Conservation (phyloP, 192 early-diverging fungal species). For the Coemansia biformis region DNA sequence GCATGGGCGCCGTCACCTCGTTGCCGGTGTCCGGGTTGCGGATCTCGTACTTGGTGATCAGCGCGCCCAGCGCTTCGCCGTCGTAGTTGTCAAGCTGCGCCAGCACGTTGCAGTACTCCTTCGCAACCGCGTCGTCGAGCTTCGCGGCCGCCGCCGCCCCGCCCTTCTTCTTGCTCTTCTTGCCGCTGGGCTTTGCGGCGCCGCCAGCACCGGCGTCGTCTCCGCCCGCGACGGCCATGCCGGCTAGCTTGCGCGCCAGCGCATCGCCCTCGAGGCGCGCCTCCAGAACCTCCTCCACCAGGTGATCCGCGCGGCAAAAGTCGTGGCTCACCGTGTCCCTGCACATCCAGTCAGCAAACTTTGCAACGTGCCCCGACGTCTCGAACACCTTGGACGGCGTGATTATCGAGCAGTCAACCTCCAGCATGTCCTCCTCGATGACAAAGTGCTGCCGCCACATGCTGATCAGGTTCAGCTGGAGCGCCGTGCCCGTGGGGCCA, state of each 20-base stretch:
- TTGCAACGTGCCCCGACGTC: constrained; percentile 98
- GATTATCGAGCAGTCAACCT: constrained; percentile 96
- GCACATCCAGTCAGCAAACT: constrained; percentile 98
- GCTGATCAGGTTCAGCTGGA: constrained; percentile 84
- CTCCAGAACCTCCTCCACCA: constrained; percentile 90
- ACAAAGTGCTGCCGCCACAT: constrained; percentile 97
- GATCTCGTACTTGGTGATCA: constrained; percentile 81
- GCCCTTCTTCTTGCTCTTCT: constrained; percentile 65
- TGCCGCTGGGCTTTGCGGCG: constrained; percentile 26
- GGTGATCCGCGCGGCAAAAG: constrained; percentile 95
- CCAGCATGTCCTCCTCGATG: constrained; percentile 99
- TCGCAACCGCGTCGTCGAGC: constrained; percentile 57
- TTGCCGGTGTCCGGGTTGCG: constrained; percentile 89
- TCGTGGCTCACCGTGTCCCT: constrained; percentile 87
- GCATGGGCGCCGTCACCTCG: constrained; percentile 78
- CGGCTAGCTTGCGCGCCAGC: constrained; percentile 57
- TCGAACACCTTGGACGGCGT: constrained; percentile 93
- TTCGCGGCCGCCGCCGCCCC: constrained; percentile 57
- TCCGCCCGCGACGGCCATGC: constrained; percentile 17
- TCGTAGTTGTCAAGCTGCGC: constrained; percentile 96
- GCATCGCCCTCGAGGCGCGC: constrained; percentile 84
- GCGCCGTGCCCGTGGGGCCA: constrained; percentile 89
- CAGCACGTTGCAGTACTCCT: constrained; percentile 79
- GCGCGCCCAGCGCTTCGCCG: constrained; percentile 75
- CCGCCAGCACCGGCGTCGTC: too few species aligned